phyloP scores from a whole-genome alignment of 2,329 filamentous ascomycete genomes.

The Huntiella decipiens region DNA sequence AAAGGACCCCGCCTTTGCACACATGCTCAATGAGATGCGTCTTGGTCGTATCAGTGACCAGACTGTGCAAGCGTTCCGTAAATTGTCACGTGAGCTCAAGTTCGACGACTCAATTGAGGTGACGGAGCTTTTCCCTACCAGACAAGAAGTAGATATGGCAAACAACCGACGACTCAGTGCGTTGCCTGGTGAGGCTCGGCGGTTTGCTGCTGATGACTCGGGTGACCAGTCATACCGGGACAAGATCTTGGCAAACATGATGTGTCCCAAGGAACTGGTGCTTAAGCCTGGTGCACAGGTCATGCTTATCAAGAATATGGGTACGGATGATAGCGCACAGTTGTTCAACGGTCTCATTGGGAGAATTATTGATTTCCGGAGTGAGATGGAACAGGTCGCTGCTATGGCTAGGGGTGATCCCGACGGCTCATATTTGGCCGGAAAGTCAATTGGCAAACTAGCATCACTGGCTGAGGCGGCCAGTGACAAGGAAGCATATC shows the following conservation, averaged over 20 bases:
- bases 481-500: constrained; percentile 42
- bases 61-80: constrained; percentile 60
- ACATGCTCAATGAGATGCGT: constrained; percentile 96
- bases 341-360: constrained; percentile 90
- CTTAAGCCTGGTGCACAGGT: constrained; percentile 89
- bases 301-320: constrained; percentile 90
- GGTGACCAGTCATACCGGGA: constrained; percentile 58
- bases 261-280: constrained; percentile 65
- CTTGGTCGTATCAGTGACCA: constrained; percentile 60
- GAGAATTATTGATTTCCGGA: constrained; percentile 63
- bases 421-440: constrained; percentile 25
- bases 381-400: constrained; percentile 22
- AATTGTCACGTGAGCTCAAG: constrained; percentile 48
- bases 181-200: constrained; percentile 47
- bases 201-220: constrained; percentile 55
- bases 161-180: constrained; percentile 57
- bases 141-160: constrained; percentile 71
- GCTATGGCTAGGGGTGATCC: constrained; percentile 15
- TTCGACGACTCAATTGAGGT: constrained; percentile 51
- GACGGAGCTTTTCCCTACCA: constrained; percentile 85
- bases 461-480: constrained; percentile 27
- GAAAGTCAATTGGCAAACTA: constrained; percentile 37
- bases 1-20: constrained; percentile 70
- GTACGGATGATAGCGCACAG: constrained; percentile 50
- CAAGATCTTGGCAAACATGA: constrained; percentile 70